These are phyloP conservation scores for Nematocida minor DNA, from an alignment of 371 early-diverging fungal species.

Conservation along the genomic window DNA sequence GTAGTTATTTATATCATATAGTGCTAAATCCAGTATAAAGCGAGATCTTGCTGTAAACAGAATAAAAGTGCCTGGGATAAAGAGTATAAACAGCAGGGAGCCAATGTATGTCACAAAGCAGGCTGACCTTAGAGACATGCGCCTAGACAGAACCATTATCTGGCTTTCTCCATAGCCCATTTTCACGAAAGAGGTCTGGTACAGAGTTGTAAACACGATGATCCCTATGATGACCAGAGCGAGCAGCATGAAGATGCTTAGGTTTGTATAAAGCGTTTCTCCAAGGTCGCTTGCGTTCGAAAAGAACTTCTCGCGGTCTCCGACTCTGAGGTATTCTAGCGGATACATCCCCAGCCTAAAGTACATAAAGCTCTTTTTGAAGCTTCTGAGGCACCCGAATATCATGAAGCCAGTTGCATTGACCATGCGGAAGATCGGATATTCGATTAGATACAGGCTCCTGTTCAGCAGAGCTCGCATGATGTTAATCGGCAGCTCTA, in stretches of 20 bases:
- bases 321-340: background rate
- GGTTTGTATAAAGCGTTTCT: background rate
- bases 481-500: background rate
- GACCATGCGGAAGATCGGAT: background rate
- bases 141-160: too few species aligned
- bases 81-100: too few species aligned
- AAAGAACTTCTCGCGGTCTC: background rate
- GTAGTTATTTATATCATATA: too few species aligned
- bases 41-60: too few species aligned
- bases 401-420: background rate
- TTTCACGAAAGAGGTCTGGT: too few species aligned
- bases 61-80: too few species aligned
- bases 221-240: background rate
- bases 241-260: background rate
- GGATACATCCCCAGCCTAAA: conserved; percentile 14
- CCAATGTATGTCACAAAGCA: too few species aligned
- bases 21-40: too few species aligned
- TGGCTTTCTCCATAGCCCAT: too few species aligned
- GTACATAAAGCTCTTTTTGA: background rate
- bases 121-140: too few species aligned
- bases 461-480: background rate
- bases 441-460: background rate
- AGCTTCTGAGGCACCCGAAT: background rate
- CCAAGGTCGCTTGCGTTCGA: background rate
- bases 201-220: background rate